Evolutionary conservation across 2,329 filamentous ascomycete species (phyloP).

Genomic region (Trichophaea hybrida): DNA sequence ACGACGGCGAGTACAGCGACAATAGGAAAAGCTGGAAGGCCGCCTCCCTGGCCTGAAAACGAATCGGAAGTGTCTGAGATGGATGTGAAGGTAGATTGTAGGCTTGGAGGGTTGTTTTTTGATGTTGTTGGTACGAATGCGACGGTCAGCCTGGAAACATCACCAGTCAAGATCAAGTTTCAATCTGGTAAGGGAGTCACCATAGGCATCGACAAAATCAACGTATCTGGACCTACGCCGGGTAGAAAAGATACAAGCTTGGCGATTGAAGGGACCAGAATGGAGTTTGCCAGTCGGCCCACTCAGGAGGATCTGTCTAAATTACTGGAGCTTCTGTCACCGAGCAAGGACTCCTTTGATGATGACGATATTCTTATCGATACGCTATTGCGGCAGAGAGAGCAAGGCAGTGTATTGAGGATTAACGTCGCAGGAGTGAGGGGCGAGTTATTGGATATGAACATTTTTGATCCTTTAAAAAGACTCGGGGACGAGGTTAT

Average conservation of each 20-base stretch:
- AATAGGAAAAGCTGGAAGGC: slow-evolving; percentile 38
- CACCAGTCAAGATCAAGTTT: slow-evolving; percentile 53
- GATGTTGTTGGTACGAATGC: slow-evolving; percentile 66
- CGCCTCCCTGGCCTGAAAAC: slow-evolving; percentile 38
- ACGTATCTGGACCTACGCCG: slow-evolving; percentile 49
- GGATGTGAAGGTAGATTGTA: slow-evolving; percentile 41
- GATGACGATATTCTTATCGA: slow-evolving; percentile 93
- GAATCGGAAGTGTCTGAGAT: slow-evolving; percentile 41
- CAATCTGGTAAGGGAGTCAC: slow-evolving; percentile 50
- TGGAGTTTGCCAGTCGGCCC: slow-evolving; percentile 60
- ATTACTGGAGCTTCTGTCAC: slow-evolving; percentile 72
- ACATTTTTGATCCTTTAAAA: slow-evolving; percentile 52
- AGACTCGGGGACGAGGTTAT: slow-evolving; percentile 63
- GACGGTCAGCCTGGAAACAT: slow-evolving; percentile 58
- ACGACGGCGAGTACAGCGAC: slow-evolving; percentile 69
- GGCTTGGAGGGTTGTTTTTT: slow-evolving; percentile 62
- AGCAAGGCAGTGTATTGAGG: slow-evolving; percentile 71
- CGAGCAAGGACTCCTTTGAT: slow-evolving; percentile 80
- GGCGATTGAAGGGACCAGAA: slow-evolving; percentile 49
- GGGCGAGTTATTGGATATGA: slow-evolving; percentile 46
- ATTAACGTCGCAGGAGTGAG: slow-evolving; percentile 51
- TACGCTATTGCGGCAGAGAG: slow-evolving; percentile 69
- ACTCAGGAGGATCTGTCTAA: slow-evolving; percentile 68
- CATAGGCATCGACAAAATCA: slow-evolving; percentile 60
- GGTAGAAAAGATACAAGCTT: slow-evolving; percentile 39